Conservation (phyloP, 2,329 filamentous ascomycete species). For the Onygena corvina region DNA sequence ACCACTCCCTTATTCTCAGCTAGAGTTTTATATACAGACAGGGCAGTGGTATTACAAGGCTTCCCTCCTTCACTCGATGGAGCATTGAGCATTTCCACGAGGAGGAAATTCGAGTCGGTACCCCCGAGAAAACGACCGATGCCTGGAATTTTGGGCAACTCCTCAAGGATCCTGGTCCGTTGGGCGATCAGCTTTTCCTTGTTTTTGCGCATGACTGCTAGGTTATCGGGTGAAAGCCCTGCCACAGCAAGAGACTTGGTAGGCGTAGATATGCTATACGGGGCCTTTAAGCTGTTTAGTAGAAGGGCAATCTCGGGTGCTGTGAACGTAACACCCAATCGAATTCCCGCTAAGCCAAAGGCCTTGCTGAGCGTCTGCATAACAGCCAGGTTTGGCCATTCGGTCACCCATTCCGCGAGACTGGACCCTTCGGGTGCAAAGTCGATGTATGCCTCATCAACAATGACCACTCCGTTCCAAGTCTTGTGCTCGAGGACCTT, state of each 20-base stretch:
- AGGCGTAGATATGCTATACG: conserved; percentile 86
- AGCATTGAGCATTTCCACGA: conserved; percentile 73
- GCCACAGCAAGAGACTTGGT: conserved; percentile 69
- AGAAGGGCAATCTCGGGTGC: conserved; percentile 61
- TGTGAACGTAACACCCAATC: conserved; percentile 76
- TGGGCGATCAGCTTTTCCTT: conserved; percentile 59
- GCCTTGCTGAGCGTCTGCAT: conserved; percentile 99
- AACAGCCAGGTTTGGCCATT: conserved; percentile 91
- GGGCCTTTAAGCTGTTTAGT: conserved; percentile 86
- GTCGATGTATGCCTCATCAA: conserved; percentile 96
- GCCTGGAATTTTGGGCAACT: conserved; percentile 63
- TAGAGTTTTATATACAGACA: conserved; percentile 70
- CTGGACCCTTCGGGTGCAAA: conserved; percentile 70
- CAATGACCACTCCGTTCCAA: conserved; percentile 88
- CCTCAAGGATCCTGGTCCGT: conserved; percentile 59
- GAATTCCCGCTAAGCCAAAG: conserved; percentile 87
- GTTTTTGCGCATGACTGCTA: conserved; percentile 62
- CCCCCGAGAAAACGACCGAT: conserved; percentile 75
- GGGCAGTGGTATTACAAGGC: conserved; percentile 66
- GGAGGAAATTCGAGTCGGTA: conserved; percentile 70
- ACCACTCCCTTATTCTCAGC: conserved; percentile 83
- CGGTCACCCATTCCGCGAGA: conserved; percentile 78
- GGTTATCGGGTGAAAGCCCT: conserved; percentile 55
- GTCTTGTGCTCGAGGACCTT: conserved; percentile 68
- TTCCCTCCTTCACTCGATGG: conserved; percentile 44